phyloP scores from a whole-genome alignment of 371 early-diverging fungal species.

The Apophysomyces ossiformis region DNA sequence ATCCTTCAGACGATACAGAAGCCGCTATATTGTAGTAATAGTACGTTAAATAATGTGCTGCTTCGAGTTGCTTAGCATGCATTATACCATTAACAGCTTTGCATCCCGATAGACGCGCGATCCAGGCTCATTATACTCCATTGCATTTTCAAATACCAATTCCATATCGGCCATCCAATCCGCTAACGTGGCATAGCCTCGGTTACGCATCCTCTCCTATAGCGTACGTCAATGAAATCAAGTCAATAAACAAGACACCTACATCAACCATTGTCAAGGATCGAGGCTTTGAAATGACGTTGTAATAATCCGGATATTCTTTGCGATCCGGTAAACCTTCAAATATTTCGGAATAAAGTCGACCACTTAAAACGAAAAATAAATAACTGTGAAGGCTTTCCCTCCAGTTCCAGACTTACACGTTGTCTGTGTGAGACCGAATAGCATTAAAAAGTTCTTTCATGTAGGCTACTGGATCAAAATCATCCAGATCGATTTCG shows the following conservation, averaged over 20 bases:
- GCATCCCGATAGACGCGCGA: conserved; percentile 77
- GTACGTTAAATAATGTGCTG: conserved; percentile 1
- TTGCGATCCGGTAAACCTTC: conserved; percentile 73
- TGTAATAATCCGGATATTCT: conserved; percentile 93
- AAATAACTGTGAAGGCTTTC: not conserved
- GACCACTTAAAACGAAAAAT: conserved; percentile 47
- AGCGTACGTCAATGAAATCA: not conserved
- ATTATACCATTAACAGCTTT: conserved; percentile 53
- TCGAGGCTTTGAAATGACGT: conserved; percentile 81
- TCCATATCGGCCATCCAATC: conserved; percentile 72
- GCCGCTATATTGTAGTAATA: conserved; percentile 26
- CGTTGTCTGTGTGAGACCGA: conserved; percentile 46
- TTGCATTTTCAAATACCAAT: conserved; percentile 77
- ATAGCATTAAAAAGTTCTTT: conserved; percentile 45
- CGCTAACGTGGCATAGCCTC: conserved; percentile 61
- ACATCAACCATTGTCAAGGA: conserved; percentile 58
- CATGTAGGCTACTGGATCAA: conserved; percentile 47
- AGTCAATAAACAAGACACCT: conserved; percentile 6
- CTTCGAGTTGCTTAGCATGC: not conserved
- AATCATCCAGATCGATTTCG: conserved; percentile 38
- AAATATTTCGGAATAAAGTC: conserved; percentile 77
- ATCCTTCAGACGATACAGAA: conserved; percentile 50
- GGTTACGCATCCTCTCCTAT: conserved; percentile 56
- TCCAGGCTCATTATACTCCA: conserved; percentile 74
- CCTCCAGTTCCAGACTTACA: conserved; percentile 27